Percentiles rank a stretch among this genome's conserved stretches.
These are phyloP conservation scores for Diophrys sp. DNA, from an alignment of 73 alveolate species.

Conservation along the genomic window DNA sequence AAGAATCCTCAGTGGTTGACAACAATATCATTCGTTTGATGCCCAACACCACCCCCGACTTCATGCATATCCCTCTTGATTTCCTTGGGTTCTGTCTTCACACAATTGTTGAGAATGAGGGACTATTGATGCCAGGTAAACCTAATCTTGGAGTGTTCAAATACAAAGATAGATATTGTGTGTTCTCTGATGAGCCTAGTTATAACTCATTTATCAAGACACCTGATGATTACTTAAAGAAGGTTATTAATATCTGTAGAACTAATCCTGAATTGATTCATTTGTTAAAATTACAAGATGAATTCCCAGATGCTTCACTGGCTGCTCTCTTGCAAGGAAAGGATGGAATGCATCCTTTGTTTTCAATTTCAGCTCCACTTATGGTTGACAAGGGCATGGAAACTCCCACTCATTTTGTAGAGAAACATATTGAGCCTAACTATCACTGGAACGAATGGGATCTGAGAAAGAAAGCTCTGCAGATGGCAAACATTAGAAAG, in stretches of 20 bases:
- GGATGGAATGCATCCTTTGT: constrained; percentile 81
- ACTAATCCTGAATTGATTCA: constrained; percentile 77
- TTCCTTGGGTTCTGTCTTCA: constrained; percentile 87
- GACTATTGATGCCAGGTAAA: constrained; percentile 86
- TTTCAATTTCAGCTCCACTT: constrained; percentile 76
- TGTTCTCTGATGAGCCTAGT: constrained; percentile 69
- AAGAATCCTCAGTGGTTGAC: constrained; percentile 46
- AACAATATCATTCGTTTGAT: constrained; percentile 61
- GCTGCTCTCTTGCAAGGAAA: constrained; percentile 66
- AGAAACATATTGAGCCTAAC: constrained; percentile 93
- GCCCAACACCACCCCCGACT: constrained; percentile 91
- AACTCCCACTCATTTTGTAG: constrained; percentile 88
- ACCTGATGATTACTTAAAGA: constrained; percentile 72
- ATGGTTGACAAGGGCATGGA: constrained; percentile 83
- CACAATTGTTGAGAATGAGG: constrained; percentile 77
- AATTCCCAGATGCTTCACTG: constrained; percentile 69
- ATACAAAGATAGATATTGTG: constrained; percentile 73
- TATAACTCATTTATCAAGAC: constrained; percentile 62
- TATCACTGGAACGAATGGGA: constrained; percentile 99
- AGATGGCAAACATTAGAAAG: constrained; percentile 96
- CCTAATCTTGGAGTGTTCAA: constrained; percentile 91
- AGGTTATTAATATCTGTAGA: constrained; percentile 72
- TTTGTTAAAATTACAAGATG: constrained; percentile 70
- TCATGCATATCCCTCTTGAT: constrained; percentile 88
- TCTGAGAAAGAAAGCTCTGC: constrained; percentile 91